A percentile compares a stretch with the other conserved stretches of the same genome.
These are phyloP conservation scores for Draba incana DNA, from an alignment of 345 rosid genomes.

Conservation along the genomic window DNA sequence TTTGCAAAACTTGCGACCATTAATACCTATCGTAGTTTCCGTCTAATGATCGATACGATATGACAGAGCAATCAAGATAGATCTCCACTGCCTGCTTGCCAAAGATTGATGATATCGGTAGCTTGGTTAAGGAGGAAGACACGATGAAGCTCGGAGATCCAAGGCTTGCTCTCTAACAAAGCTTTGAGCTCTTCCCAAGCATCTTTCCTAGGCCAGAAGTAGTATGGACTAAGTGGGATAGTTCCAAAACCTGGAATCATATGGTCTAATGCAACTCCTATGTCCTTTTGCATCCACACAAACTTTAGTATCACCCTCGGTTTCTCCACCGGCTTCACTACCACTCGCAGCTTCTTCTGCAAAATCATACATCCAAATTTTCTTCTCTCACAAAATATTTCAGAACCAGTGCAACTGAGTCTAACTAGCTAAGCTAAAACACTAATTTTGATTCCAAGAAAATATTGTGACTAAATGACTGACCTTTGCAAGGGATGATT, in stretches of 20 bases:
- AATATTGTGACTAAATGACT: constrained; percentile 7
- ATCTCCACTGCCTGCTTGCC: constrained; percentile 66
- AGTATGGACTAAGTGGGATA: constrained; percentile 79
- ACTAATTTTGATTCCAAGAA: background rate
- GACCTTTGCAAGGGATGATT: constrained; percentile 51
- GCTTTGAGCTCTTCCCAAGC: constrained; percentile 88
- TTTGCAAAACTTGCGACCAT: constrained; percentile 8
- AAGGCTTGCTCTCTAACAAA: constrained; percentile 74
- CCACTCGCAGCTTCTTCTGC: constrained; percentile 67
- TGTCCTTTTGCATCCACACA: constrained; percentile 85
- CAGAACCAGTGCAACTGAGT: background rate
- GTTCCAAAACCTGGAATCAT: constrained; percentile 73
- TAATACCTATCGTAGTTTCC: background rate
- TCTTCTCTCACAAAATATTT: too few species aligned
- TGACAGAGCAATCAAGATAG: constrained; percentile 25
- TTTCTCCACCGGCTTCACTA: constrained; percentile 79
- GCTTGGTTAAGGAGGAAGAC: constrained; percentile 83
- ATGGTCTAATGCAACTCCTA: constrained; percentile 80
- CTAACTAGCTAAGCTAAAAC: constrained; percentile 16
- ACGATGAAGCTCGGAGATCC: constrained; percentile 80
- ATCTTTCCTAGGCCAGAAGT: constrained; percentile 87
- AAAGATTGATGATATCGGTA: constrained; percentile 76
- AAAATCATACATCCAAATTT: background rate
- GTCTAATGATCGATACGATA: background rate
- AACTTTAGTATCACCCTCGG: constrained; percentile 80